Base-by-base conservation (phyloP, 768 basidiomycete species). In the Sarcodon aspratus region DNA sequence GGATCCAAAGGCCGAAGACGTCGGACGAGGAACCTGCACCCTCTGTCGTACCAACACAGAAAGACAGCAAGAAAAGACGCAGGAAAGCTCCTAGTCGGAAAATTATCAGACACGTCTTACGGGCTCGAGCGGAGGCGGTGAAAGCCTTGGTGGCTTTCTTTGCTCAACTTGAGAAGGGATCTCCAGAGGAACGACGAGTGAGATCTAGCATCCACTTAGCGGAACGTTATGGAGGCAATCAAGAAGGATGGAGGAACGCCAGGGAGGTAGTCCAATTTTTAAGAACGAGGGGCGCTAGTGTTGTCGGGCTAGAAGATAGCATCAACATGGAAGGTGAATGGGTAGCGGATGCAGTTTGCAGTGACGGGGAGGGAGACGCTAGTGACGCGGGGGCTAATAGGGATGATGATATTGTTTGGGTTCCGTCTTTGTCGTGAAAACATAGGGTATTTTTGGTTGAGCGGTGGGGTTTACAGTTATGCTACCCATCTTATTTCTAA, bases 31-130 rank as follows among this genome's bases (percentile, higher is more conserved):
- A 54, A 44, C 55, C 61, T 15, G 52, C 55, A 36, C 53, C 50
- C 33, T 40, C 53, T 50, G 47, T n/a, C 54, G 33, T 52, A 56
- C 35, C 53, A 45, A 33, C 52, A 49, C 27, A 42, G 38, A 17
- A 50, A 34, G 36, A 3, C 52, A 38, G 55, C 38, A 52, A 42
- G 45, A 50, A 36, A 21, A 45, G 34, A 53, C 57, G 46, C 59
- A 66, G 64, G 32, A 65, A 76, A 18, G 82, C 91, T 1, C 83
- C 90, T 9, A 83, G 89, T 8, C 80, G 89, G 42, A 78, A 82
- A 42, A 78, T 96, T 50, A 81, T 97, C 56, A 85, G 89, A 15
- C 90, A 96, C 65, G 86, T 96, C 49, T 70, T 97, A 46, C 76
- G 87, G 13, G 83, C 86, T 21, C 82, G 94, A n/a, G 75, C 82